phyloP scores from a whole-genome alignment of 768 basidiomycete genomes.

The Exidia glandulosa region DNA sequence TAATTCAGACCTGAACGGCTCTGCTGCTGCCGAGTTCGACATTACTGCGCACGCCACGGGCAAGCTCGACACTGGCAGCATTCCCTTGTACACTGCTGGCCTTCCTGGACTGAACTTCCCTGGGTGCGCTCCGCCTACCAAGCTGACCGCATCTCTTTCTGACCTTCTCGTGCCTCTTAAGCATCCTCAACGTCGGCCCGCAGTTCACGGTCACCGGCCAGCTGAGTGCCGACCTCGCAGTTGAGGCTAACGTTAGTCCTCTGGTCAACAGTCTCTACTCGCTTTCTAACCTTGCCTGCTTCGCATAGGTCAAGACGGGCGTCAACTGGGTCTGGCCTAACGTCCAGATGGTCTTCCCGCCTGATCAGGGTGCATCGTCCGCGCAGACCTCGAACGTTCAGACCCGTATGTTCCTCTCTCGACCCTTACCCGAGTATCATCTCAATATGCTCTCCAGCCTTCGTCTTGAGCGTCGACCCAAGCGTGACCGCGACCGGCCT shows the following conservation, averaged over 20 bases:
- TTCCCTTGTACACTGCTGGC: conserved; percentile 29
- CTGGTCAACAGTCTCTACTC: conserved; percentile 33
- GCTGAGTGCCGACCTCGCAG: conserved; percentile 24
- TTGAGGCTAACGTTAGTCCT: conserved; percentile 29
- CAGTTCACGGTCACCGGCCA: conserved; percentile 32
- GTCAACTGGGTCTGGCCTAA: conserved; percentile 1
- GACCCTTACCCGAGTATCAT: background rate
- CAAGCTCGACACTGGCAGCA: conserved; percentile 30
- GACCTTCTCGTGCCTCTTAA: conserved; percentile 5
- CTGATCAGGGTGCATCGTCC: conserved; percentile 15
- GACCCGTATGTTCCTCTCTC: background rate
- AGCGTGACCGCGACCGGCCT: conserved; percentile 28
- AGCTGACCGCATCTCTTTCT: background rate
- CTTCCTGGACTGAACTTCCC: conserved; percentile 41
- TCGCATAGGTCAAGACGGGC: conserved; percentile 9
- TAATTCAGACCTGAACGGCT: background rate
- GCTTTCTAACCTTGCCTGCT: conserved; percentile 36
- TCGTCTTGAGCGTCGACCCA: conserved; percentile 32
- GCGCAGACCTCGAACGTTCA: background rate
- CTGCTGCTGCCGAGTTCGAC: background rate
- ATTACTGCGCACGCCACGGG: conserved; percentile 16
- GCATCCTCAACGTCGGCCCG: conserved; percentile 38
- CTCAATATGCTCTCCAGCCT: conserved; percentile 18
- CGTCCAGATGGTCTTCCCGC: conserved; percentile 19
- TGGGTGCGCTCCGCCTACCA: conserved; percentile 21